Conservation (phyloP, 805 yeast genomes). For the Alloascoidea africana region DNA sequence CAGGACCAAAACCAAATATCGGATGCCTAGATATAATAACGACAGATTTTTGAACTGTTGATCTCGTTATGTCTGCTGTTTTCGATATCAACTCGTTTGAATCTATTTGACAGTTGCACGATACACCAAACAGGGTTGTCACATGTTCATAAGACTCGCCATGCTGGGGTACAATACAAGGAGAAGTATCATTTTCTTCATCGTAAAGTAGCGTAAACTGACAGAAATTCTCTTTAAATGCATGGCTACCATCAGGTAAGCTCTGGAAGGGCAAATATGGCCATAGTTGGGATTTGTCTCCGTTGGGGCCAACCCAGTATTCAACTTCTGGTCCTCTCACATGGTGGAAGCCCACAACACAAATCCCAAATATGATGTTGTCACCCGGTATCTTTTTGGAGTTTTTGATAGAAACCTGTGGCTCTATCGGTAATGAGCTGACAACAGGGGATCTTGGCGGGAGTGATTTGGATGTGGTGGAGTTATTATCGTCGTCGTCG, state of each 20-base stretch:
- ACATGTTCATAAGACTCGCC: slow-evolving; percentile 15
- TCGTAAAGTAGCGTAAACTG: slow-evolving; percentile 76
- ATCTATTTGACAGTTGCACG: slow-evolving; percentile 77
- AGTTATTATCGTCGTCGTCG: too few relatives aligned
- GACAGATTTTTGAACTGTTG: slow-evolving; percentile 82
- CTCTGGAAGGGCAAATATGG: slow-evolving; percentile 89
- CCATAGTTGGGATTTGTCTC: slow-evolving; percentile 39
- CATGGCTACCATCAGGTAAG: slow-evolving; percentile 89
- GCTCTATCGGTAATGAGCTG: background rate
- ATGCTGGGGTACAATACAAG: slow-evolving; percentile 22
- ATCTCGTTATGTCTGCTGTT: slow-evolving; percentile 58
- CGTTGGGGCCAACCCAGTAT: slow-evolving; percentile 55
- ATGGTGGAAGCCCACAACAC: slow-evolving; percentile 90
- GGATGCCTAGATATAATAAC: slow-evolving; percentile 83
- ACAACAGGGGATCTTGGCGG: background rate
- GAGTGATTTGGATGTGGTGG: too few relatives aligned
- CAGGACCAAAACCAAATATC: slow-evolving; percentile 57
- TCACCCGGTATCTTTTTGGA: background rate
- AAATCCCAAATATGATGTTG: slow-evolving; percentile 57
- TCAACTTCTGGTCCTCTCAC: slow-evolving; percentile 88
- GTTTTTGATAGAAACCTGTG: background rate
- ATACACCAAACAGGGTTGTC: slow-evolving; percentile 82
- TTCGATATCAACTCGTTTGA: slow-evolving; percentile 40
- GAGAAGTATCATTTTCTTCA: slow-evolving; percentile 28
- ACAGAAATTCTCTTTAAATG: slow-evolving; percentile 85